phyloP scores from a whole-genome alignment of 2,329 filamentous ascomycete genomes.

The Cadophora luteo-olivacea region DNA sequence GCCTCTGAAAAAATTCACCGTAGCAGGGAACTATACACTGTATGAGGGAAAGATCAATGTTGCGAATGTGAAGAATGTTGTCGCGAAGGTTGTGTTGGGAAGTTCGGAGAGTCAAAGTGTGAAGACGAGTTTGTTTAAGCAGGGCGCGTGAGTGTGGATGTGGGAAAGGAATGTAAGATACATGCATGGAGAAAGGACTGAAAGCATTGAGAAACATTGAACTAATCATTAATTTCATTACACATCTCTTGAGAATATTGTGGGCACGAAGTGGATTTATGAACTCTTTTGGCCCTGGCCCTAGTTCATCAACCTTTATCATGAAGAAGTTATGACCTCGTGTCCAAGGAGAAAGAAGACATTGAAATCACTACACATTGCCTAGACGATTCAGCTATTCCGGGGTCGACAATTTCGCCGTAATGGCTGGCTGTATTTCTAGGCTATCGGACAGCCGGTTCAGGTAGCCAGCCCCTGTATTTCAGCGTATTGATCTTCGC shows the following conservation, averaged over 20 bases:
- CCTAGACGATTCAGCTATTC: too few species aligned
- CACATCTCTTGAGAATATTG: neutral
- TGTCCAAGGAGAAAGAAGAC: too few species aligned
- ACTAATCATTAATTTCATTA: neutral
- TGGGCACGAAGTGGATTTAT: too few species aligned
- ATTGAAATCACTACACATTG: too few species aligned
- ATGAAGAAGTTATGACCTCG: too few species aligned
- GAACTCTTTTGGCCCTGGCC: too few species aligned
- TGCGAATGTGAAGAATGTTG: conserved; percentile 16
- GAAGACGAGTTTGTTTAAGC: conserved; percentile 21
- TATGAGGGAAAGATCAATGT: conserved; percentile 20
- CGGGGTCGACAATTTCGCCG: too few species aligned
- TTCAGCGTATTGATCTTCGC: neutral
- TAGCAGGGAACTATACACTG: conserved; percentile 27
- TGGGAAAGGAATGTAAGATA: too few species aligned
- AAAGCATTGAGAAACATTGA: neutral
- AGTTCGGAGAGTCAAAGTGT: conserved; percentile 26
- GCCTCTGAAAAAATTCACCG: conserved; percentile 15
- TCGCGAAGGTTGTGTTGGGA: conserved; percentile 27
- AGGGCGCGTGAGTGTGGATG: neutral
- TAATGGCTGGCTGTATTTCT: neutral
- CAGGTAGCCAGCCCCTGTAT: neutral
- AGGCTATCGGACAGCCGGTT: neutral
- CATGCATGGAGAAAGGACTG: neutral
- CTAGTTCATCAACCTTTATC: too few species aligned